phyloP scores from a whole-genome alignment of 1,284 basidiomycete species.

The Rhodotorula sp. region DNA sequence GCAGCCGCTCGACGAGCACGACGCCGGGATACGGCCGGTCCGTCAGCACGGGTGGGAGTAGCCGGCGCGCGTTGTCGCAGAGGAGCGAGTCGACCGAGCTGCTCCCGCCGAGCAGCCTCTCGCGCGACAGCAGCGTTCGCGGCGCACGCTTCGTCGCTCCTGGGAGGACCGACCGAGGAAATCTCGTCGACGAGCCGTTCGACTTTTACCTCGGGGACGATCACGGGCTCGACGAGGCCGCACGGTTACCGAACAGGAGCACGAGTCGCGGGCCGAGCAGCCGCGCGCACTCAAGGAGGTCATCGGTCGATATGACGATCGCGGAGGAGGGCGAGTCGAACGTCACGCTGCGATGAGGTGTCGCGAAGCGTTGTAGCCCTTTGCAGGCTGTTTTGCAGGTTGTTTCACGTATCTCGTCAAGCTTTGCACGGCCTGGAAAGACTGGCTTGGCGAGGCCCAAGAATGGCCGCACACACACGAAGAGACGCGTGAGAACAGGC shows the following conservation, averaged over 20 bases:
- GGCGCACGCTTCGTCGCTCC: neutral
- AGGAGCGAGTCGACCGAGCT: constrained; percentile 17
- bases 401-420: no score
- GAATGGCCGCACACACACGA: no score
- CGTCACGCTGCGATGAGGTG: constrained; percentile 3
- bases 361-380: no score
- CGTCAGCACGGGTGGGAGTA: constrained; percentile 1
- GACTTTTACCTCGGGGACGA: neutral
- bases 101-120: neutral
- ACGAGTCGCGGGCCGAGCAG: neutral
- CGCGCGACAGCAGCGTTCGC: neutral
- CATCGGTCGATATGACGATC: constrained; percentile 10
- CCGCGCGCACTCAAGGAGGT: neutral
- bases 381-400: no score
- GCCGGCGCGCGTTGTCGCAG: neutral
- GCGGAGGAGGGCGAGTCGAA: constrained; percentile 22
- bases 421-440: no score
- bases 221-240: neutral
- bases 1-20: constrained; percentile 4
- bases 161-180: neutral
- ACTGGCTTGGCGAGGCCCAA: no score
- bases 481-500: no score
- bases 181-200: constrained; percentile 2
- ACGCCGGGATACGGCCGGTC: constrained; percentile 9
- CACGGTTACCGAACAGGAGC: neutral